These are phyloP conservation scores for Calonectria multiphialidica DNA, from an alignment of 2,329 filamentous ascomycete species.

Conservation along the genomic window DNA sequence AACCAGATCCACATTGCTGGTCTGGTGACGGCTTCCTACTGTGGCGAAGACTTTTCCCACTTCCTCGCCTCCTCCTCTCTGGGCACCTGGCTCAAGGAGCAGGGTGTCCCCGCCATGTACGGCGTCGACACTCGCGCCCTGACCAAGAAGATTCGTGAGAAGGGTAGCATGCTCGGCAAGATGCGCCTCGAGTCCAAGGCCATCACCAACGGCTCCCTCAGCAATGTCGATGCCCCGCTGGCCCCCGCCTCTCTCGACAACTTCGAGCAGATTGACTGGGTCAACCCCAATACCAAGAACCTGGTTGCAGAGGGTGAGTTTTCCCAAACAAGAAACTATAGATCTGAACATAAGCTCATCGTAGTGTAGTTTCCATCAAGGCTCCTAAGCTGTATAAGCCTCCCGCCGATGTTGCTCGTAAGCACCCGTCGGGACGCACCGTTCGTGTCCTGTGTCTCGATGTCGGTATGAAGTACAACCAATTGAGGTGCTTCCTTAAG, in stretches of 20 bases:
- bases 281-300: slow-evolving; percentile 92
- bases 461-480: slow-evolving; percentile 98
- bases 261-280: slow-evolving; percentile 89
- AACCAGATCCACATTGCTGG: slow-evolving; percentile 93
- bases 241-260: slow-evolving; percentile 49
- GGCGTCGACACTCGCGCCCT: slow-evolving; percentile 93
- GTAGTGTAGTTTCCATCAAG: slow-evolving; percentile 83
- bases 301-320: slow-evolving; percentile 92
- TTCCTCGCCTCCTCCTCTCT: slow-evolving; percentile 91
- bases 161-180: slow-evolving; percentile 96
- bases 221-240: slow-evolving; percentile 40
- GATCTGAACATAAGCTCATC: slow-evolving; percentile 53
- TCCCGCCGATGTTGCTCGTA: slow-evolving; percentile 75
- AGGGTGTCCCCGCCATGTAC: slow-evolving; percentile 93
- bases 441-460: slow-evolving; percentile 93
- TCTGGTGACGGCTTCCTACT: slow-evolving; percentile 90
- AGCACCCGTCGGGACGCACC: slow-evolving; percentile 88
- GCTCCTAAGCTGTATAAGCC: slow-evolving; percentile 89
- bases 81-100: slow-evolving; percentile 95
- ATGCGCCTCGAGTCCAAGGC: slow-evolving; percentile 77
- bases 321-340: slow-evolving; percentile 26
- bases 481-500: slow-evolving; percentile 91
- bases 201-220: slow-evolving; percentile 57
- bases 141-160: slow-evolving; percentile 92
- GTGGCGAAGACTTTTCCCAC: slow-evolving; percentile 95